These are phyloP conservation scores for Penicillium sp. DNA, from an alignment of 2,329 filamentous ascomycete genomes.

Conservation along the genomic window DNA sequence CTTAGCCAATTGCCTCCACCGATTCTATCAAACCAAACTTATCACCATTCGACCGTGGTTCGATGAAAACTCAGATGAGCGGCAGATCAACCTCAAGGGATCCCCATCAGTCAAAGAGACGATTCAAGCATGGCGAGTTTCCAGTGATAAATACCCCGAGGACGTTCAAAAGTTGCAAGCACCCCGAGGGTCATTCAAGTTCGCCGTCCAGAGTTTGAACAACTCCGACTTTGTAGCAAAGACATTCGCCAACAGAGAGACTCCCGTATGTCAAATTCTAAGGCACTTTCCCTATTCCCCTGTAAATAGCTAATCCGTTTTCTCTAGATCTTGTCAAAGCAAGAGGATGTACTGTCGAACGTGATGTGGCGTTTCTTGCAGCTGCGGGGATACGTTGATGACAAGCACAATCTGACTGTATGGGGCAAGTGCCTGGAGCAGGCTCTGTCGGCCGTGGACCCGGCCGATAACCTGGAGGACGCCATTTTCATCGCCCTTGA, in stretches of 20 bases:
- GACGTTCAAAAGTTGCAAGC: conserved; percentile 36
- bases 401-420: conserved; percentile 73
- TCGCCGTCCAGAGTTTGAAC: conserved; percentile 64
- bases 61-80: conserved; percentile 66
- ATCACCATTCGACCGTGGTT: conserved; percentile 85
- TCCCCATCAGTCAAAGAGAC: conserved; percentile 56
- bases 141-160: conserved; percentile 55
- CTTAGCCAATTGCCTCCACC: conserved; percentile 75
- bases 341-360: conserved; percentile 72
- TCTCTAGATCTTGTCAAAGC: conserved; percentile 56
- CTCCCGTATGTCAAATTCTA: conserved; percentile 34
- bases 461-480: conserved; percentile 67
- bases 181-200: conserved; percentile 37
- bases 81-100: conserved; percentile 65
- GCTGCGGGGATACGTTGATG: conserved; percentile 80
- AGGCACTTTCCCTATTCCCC: not conserved
- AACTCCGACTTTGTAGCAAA: conserved; percentile 69
- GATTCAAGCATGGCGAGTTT: conserved; percentile 72
- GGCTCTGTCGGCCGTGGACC: conserved; percentile 65
- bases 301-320: conserved; percentile 13
- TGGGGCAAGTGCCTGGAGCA: conserved; percentile 81
- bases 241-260: conserved; percentile 63
- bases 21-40: conserved; percentile 79
- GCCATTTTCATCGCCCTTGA: conserved; percentile 82
- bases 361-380: conserved; percentile 87